These are phyloP conservation scores for Russula earlei DNA, from an alignment of 768 basidiomycete species.

Conservation along the genomic window DNA sequence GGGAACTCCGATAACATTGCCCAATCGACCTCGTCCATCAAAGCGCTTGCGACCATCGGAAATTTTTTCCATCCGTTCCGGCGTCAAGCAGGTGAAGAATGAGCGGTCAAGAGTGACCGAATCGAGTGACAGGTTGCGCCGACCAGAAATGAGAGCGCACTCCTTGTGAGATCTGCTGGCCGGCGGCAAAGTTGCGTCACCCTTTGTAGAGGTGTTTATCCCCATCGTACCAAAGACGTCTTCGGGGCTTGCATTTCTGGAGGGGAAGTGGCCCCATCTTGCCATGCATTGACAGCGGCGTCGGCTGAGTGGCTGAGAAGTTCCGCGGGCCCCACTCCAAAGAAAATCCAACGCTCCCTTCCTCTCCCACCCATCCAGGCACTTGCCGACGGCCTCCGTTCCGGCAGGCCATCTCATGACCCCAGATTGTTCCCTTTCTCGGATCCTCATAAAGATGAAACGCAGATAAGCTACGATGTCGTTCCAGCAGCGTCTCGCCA, in stretches of 20 bases:
- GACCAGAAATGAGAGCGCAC: background rate
- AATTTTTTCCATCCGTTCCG: no score
- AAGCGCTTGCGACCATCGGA: background rate
- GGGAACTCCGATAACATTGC: background rate
- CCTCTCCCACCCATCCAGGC: background rate
- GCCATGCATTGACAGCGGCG: constrained; percentile 1
- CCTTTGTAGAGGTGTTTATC: no score
- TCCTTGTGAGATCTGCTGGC: background rate
- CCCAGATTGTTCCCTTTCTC: background rate
- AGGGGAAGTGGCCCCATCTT: background rate
- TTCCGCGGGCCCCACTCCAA: background rate
- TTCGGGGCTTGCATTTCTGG: background rate
- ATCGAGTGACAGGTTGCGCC: background rate
- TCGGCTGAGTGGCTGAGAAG: background rate
- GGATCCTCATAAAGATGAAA: background rate
- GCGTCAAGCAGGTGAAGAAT: background rate
- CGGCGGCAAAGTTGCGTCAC: no score
- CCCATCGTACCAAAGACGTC: no score
- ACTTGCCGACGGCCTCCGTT: background rate
- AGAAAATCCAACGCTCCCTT: background rate
- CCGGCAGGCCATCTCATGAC: background rate
- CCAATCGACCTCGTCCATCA: background rate
- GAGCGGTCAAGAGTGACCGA: background rate
- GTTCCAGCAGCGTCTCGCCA: no score
- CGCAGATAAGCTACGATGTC: background rate